These are phyloP conservation scores for Alternaria postmessia DNA, from an alignment of 2,329 filamentous ascomycete species.

Conservation along the genomic window DNA sequence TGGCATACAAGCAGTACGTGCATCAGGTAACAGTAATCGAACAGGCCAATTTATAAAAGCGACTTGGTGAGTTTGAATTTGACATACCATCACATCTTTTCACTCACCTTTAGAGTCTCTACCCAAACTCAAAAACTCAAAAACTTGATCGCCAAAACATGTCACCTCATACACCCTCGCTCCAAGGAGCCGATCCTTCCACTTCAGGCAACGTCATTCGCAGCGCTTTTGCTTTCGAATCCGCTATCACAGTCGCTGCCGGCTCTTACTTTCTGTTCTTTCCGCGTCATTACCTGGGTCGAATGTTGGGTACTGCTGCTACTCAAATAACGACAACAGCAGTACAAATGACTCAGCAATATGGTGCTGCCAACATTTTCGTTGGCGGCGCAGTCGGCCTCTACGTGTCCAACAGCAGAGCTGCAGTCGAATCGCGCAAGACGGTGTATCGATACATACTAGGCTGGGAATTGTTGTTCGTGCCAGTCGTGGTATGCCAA, in stretches of 20 bases:
- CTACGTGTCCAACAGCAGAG: not conserved
- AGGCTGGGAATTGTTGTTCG: not conserved
- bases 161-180: not conserved
- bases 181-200: not conserved
- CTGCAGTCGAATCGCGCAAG: not conserved
- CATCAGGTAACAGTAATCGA: not conserved
- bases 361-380: not conserved
- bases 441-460: not conserved
- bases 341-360: not conserved
- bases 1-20: not conserved
- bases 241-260: not conserved
- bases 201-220: not conserved
- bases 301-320: not conserved
- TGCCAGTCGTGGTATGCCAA: not conserved
- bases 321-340: not conserved
- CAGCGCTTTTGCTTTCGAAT: not conserved
- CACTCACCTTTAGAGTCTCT: fast-evolving
- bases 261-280: not conserved
- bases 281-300: not conserved
- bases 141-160: not conserved
- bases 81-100: not conserved
- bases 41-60: not conserved
- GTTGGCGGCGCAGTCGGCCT: not conserved
- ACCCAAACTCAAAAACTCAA: fast-evolving
- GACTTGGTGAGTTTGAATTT: not conserved